Conservation (phyloP, 306 rosid genomes). For the Vigna radiata region DNA sequence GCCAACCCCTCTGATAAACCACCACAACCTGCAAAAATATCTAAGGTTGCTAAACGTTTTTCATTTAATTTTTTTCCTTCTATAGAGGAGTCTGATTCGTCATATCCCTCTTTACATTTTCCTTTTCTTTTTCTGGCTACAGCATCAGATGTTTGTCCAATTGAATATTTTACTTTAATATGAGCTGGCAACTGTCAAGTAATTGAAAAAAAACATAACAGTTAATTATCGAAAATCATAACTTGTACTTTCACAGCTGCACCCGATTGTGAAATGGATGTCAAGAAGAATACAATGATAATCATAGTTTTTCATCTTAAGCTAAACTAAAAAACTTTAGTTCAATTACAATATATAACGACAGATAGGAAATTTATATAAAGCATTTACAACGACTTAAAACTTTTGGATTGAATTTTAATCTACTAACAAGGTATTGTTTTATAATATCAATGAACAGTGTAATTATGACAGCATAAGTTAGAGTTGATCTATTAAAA, state of each 20-base stretch:
- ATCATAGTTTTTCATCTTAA: background rate
- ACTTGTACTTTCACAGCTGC: background rate
- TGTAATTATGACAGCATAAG: no score
- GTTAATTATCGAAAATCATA: constrained; percentile 27
- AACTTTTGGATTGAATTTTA: background rate
- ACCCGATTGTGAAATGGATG: constrained; percentile 14
- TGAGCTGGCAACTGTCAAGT: constrained; percentile 72
- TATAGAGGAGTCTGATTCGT: constrained; percentile 48
- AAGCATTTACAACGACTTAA: constrained; percentile 4
- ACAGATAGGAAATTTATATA: background rate
- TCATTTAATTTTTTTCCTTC: constrained; percentile 49
- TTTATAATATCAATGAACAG: no score
- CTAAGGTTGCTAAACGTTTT: constrained; percentile 73
- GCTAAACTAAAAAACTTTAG: background rate
- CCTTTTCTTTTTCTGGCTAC: constrained; percentile 90
- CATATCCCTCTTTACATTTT: constrained; percentile 82
- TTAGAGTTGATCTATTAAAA: no score
- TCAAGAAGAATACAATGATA: constrained; percentile 1
- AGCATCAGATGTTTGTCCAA: constrained; percentile 53
- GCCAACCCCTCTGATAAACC: constrained; percentile 91
- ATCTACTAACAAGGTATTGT: no score
- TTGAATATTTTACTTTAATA: constrained; percentile 69
- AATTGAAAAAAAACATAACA: background rate
- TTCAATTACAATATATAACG: background rate
- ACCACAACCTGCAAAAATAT: constrained; percentile 98